Base-by-base conservation (phyloP, 2,329 filamentous ascomycete genomes). In the Stylonectria norvegica region DNA sequence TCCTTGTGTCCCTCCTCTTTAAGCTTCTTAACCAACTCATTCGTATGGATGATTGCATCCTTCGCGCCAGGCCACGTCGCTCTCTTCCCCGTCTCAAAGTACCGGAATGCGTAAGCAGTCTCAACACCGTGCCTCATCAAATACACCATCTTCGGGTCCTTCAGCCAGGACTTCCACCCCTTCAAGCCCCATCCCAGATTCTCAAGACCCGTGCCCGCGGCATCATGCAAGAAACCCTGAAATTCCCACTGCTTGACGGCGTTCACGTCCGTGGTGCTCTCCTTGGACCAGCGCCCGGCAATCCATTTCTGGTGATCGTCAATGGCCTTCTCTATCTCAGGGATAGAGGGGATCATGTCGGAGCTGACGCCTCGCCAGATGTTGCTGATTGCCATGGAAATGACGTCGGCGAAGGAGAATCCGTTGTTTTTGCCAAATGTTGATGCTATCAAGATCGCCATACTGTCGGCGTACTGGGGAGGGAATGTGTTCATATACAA, bases 401-500 rank as follows among this genome's bases (percentile, higher is more conserved):
- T 55, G 20, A 70, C 57, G 34, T 70, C 67, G 15, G 55, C 50
- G 14, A 63, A 54, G 2, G 58, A 56, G 15, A 66, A 62, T 1
- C 59, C 52, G 45, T 63, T 55, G 42, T 58, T 49, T 43, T 64
- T 49, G 45, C 59, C 52, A 20, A 43, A 56, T 3, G 52, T 48
- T 11, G 57, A 60, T 33, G 60, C 52, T 20, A 57, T 57, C 1
- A 66, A 45, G 20, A 68, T 56, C 0, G 61, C 64, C 12, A 68
- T 50, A 11, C 63, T 68, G 20, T 65, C 56, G 1, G 65, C 61
- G 20, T 68, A 59, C 12, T 56, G 47, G 0, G 64, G 59, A 1
- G 66, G 64, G 44, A 70, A 69, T 3, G 68, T 54, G 43, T 69
- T 69, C 41, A 63, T 63, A 36, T 65, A 71, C 0, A 71, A 46